Conservation (phyloP, 129 eudicot species). For the Oenanthe sinensis region DNA sequence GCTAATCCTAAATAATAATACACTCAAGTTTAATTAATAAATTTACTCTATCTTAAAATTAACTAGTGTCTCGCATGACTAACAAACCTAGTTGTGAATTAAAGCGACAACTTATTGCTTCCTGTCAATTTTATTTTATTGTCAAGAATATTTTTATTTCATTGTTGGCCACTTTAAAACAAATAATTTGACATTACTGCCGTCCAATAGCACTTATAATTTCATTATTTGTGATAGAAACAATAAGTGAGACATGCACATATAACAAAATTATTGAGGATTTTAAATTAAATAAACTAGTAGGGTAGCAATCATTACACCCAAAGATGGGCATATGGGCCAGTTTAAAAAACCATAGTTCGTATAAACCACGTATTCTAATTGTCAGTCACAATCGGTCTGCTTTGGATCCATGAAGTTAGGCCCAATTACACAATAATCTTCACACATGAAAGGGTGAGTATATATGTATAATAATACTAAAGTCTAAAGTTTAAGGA, state of each 20-base stretch:
- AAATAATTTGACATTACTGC: background rate
- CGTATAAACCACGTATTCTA: background rate
- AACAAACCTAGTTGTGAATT: too few relatives aligned
- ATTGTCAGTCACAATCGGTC: background rate
- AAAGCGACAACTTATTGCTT: background rate
- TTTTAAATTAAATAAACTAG: background rate
- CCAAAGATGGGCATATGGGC: background rate
- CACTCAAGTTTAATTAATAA: too few relatives aligned
- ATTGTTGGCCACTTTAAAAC: background rate
- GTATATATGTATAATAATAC: too few relatives aligned
- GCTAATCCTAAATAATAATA: too few relatives aligned
- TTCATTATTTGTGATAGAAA: too few relatives aligned
- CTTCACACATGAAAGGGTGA: background rate
- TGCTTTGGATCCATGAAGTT: background rate
- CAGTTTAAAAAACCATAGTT: background rate
- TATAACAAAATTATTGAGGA: background rate
- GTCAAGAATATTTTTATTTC: background rate
- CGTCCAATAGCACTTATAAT: background rate
- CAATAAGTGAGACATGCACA: background rate
- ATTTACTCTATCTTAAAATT: too few relatives aligned
- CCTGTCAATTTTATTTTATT: background rate
- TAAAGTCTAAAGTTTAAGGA: too few relatives aligned
- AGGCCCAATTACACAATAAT: background rate
- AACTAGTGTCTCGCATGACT: too few relatives aligned
- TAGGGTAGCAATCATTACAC: background rate